phyloP scores from a whole-genome alignment of 2,329 filamentous ascomycete species.

The Zasmidium angulare region DNA sequence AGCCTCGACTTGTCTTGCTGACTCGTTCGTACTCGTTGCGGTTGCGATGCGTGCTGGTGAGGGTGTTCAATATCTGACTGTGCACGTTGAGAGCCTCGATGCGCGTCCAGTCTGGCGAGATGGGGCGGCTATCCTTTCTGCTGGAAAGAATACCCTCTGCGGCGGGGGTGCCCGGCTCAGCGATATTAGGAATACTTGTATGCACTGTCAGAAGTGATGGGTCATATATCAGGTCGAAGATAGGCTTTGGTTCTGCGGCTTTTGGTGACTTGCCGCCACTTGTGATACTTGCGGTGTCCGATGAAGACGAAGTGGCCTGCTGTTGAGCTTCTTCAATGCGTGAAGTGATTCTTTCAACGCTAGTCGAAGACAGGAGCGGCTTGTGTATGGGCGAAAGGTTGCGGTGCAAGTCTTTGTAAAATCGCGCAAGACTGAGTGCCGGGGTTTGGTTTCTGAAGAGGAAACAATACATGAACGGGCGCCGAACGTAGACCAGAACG shows the following conservation, averaged over 20 bases:
- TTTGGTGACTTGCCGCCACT: conserved; percentile 32
- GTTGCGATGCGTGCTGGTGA: conserved; percentile 50
- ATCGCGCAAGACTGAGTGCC: conserved; percentile 46
- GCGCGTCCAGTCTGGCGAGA: conserved; percentile 48
- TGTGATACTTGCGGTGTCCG: conserved; percentile 35
- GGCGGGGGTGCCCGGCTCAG: conserved; percentile 49
- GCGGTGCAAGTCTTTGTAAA: conserved; percentile 52
- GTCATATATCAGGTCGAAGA: conserved; percentile 63
- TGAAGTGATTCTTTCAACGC: conserved; percentile 40
- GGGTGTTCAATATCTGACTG: conserved; percentile 58
- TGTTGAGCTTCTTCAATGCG: conserved; percentile 39
- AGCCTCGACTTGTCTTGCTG: conserved; percentile 63
- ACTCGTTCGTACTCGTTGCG: conserved; percentile 58
- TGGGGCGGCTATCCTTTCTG: conserved; percentile 13
- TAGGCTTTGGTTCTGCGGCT: conserved; percentile 33
- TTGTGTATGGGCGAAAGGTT: conserved; percentile 52
- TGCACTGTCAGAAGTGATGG: conserved; percentile 58
- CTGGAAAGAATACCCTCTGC: conserved; percentile 38
- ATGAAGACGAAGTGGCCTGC: conserved; percentile 6
- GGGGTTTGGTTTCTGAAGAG: conserved; percentile 65
- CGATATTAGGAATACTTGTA: conserved; percentile 64
- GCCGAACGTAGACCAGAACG: conserved; percentile 70
- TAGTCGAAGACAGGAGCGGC: conserved; percentile 45
- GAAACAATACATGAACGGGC: conserved; percentile 76
- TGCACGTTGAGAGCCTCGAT: conserved; percentile 63